phyloP scores from a whole-genome alignment of 1,284 basidiomycete genomes.

The Moesziomyces aphidis region DNA sequence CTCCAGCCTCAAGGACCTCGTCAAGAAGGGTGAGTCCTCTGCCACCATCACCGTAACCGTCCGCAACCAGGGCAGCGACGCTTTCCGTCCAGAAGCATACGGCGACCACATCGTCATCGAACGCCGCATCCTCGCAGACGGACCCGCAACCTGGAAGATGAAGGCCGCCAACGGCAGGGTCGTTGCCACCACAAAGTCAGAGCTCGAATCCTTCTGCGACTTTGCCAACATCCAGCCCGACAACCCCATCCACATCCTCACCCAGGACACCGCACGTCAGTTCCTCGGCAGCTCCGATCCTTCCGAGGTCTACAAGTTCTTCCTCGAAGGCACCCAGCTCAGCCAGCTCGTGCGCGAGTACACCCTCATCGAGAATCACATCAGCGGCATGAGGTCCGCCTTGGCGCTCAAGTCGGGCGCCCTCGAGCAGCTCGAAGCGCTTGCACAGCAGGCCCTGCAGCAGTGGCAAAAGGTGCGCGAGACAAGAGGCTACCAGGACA shows the following conservation, averaged over 20 bases:
- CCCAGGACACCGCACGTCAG: slow-evolving; percentile 75
- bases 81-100: slow-evolving; percentile 84
- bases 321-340: slow-evolving; percentile 92
- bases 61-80: slow-evolving; percentile 89
- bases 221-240: slow-evolving; percentile 97
- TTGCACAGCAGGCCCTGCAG: slow-evolving; percentile 74
- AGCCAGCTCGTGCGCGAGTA: slow-evolving; percentile 89
- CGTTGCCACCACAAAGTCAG: slow-evolving; percentile 83
- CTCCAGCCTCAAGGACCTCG: slow-evolving; percentile 85
- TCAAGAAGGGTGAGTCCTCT: slow-evolving; percentile 83
- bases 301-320: slow-evolving; percentile 89
- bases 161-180: slow-evolving; percentile 75
- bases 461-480: slow-evolving; percentile 80
- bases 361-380: slow-evolving; percentile 73
- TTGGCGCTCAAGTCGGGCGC: slow-evolving; percentile 72
- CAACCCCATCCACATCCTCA: slow-evolving; percentile 88
- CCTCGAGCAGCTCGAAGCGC: slow-evolving; percentile 78
- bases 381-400: slow-evolving; percentile 53
- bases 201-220: slow-evolving; percentile 88
- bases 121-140: slow-evolving; percentile 81
- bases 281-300: slow-evolving; percentile 88
- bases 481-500: slow-evolving; percentile 78
- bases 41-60: slow-evolving; percentile 83
- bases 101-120: slow-evolving; percentile 87
- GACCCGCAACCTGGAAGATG: slow-evolving; percentile 84